Percentiles rank a stretch among this genome's conserved stretches.
Conservation (phyloP, 2,329 filamentous ascomycete species). For the Trichoderma atroviride region DNA sequence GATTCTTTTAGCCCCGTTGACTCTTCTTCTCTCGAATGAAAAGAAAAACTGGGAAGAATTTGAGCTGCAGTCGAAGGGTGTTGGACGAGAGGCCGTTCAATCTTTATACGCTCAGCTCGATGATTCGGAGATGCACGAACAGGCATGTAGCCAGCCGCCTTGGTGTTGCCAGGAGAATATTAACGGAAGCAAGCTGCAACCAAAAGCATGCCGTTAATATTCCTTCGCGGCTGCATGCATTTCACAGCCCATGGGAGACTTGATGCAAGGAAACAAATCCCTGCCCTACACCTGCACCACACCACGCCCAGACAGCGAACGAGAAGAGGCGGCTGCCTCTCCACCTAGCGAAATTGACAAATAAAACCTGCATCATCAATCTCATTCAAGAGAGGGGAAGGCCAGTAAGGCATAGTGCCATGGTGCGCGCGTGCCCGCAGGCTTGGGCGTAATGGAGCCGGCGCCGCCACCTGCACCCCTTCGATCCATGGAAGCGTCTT, state of each 20-base stretch:
- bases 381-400: not conserved
- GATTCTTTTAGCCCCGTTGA: not conserved
- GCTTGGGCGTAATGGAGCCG: not conserved
- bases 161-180: not conserved
- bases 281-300: not conserved
- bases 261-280: slow-evolving; percentile 18
- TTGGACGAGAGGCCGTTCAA: not conserved
- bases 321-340: slow-evolving; percentile 1
- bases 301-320: not conserved
- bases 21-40: not conserved
- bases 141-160: not conserved
- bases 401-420: not conserved
- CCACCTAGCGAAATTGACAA: not conserved
- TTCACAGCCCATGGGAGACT: slow-evolving; percentile 5
- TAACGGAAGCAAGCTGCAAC: not conserved
- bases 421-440: not conserved
- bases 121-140: not conserved
- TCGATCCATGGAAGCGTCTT: not conserved
- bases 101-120: not conserved
- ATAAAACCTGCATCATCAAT: slow-evolving; percentile 13
- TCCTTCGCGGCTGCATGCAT: not conserved
- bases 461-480: slow-evolving; percentile 11
- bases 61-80: not conserved
- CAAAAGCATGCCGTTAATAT: not conserved
- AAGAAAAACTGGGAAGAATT: not conserved